Evolutionary conservation across 2,329 filamentous ascomycete genomes (phyloP), one percentile per base, ranked within the genome.

Genomic region (Cadophora sp.): DNA sequence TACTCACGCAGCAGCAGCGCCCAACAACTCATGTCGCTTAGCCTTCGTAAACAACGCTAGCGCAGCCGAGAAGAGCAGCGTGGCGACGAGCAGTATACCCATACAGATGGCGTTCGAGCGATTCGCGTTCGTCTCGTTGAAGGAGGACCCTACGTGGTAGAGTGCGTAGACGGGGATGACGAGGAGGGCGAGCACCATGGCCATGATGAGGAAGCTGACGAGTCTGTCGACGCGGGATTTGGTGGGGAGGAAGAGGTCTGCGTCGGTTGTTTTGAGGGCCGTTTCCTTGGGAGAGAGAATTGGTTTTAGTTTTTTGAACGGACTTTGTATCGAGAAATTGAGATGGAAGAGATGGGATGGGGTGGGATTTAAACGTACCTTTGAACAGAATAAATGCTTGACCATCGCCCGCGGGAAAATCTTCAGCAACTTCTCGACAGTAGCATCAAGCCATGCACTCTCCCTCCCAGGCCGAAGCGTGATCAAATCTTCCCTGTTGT

Each of bases 401-500:
- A 71, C 53, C 5, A 61, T 24, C 8, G 41, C 11, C 11, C 69
- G 64, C 36, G 64, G 65, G 24, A 71, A 71, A 2, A 65, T 53
- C 39, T 72, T 65, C 33, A 76, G 64, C 2, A 73, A 30, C 4
- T 59, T 73, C 60, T 81, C 79, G 5, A 81, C 73, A 0, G 64
- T 50, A 2, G 70, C 70, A 62, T 82, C 80, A 0, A 83, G 73
- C 77, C 78, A 80, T 3, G 80, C 79, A 65, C 77, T 74, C 41
- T 81, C 79, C 62, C 80, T 68, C 0, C 79, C 79, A 2, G 76
- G 71, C 4, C 79, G 69, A 0, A 82, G 69, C 0, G 79, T 79
- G 11, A 82, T 73, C 0, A 82, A 63, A 64, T 82, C 81, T 59
- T 81, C 79, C 68, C 79, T 79, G 2, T 75, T 69, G 9, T 75